Base-by-base conservation (phyloP, 306 rosid species). In the Fragaria nilgerrensis region DNA sequence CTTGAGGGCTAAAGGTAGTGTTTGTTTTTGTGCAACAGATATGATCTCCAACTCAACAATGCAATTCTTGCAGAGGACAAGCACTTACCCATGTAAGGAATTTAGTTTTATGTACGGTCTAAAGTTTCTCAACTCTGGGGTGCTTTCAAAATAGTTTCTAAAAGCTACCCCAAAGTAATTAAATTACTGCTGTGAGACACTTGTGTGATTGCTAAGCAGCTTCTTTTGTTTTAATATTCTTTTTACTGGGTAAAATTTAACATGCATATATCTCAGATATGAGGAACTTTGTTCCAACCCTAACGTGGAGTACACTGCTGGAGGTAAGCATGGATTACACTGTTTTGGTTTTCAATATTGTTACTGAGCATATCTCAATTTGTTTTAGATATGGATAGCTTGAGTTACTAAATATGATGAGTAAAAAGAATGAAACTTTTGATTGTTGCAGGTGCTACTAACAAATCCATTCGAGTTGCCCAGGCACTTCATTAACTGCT, bases 51-150 rank as follows among this genome's bases (percentile, higher is more conserved):
- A 92, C 78, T 81, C 86, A 90, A 95, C 87, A 45, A 92, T 78
- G 93, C 96, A 5, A 89, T 90, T 80, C 92, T 92, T 68, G 97
- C 98, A 0, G 97, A 95, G 84, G 98, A 92, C 32, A 95, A 92
- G 79, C 96, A 95, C 86, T 79, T 88, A 62, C 86, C 96, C 17
- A 89, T 95, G 98, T 92, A 83, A 77, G 70, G 9, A 34, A 34
- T 9, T 49, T 61, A 17, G 36, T 56, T 23, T 1, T 34, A 5
- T 55, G 25, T 70, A 13, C 1, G 44, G 44, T 41, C 2, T 0
- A 1, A 41, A 41, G 44, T 41, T 41, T 41, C 44, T 41, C 44
- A 1, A 41, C 49, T 34, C 22, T 49, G 4, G 3, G 2, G 8
- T 1, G 29, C 16, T 58, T 58, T 12, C 16, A 23, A 53, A 53